Percentiles rank a stretch among this genome's conserved stretches.
These are phyloP conservation scores for Solanum okadae DNA, from an alignment of 257 asterid genomes.

Conservation along the genomic window DNA sequence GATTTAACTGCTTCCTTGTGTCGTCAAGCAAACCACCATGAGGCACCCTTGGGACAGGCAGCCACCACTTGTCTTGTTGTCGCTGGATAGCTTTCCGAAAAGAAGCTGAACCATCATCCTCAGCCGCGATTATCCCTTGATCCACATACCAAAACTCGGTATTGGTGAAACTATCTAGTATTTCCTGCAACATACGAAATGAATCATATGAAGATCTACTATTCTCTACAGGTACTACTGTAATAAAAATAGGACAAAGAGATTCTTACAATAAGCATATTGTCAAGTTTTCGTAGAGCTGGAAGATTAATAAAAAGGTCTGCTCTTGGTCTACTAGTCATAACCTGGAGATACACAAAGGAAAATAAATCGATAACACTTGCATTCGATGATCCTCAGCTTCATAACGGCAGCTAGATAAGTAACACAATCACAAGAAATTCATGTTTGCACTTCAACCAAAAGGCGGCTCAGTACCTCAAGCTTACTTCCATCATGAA, in stretches of 20 bases:
- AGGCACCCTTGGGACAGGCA: slow-evolving; percentile 91
- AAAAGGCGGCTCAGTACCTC: slow-evolving; percentile 20
- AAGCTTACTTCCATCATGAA: slow-evolving; percentile 70
- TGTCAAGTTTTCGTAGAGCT: slow-evolving; percentile 90
- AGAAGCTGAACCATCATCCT: slow-evolving; percentile 60
- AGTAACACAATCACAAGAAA: not conserved
- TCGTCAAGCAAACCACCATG: slow-evolving; percentile 64
- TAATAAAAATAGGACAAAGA: not conserved
- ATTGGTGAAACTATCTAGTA: slow-evolving; percentile 55
- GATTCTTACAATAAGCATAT: slow-evolving; percentile 72
- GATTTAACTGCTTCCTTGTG: slow-evolving; percentile 40
- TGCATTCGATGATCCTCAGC: not conserved
- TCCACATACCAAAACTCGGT: slow-evolving; percentile 86
- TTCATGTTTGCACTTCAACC: no score
- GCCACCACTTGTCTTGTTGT: slow-evolving; percentile 97
- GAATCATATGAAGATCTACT: not conserved
- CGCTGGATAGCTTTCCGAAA: slow-evolving; percentile 48
- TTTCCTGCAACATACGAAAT: slow-evolving; percentile 37
- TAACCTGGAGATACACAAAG: slow-evolving; percentile 17
- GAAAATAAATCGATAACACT: not conserved
- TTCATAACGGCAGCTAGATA: not conserved
- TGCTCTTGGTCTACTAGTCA: slow-evolving; percentile 68
- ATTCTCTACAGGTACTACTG: not conserved
- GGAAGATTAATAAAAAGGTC: slow-evolving; percentile 79
- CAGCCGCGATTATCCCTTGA: slow-evolving; percentile 61